phyloP scores from a whole-genome alignment of 2,329 filamentous ascomycete genomes.

The Lasiodiplodia theobromae region DNA sequence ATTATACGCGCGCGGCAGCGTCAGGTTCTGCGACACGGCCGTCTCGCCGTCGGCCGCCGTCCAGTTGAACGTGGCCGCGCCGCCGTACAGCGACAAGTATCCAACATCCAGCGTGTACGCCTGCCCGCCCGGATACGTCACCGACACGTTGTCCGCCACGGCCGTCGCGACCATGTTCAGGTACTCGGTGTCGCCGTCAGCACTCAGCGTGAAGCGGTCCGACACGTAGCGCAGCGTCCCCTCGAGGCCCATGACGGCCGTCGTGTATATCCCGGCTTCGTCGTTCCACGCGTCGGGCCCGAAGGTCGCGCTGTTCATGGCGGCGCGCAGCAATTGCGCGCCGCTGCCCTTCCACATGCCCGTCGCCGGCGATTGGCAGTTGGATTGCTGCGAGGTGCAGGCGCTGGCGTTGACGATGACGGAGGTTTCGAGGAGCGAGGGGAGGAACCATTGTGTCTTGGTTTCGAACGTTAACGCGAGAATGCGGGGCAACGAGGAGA shows the following conservation, averaged over 20 bases:
- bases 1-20: not conserved
- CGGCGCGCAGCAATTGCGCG: not conserved
- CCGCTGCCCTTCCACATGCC: constrained; percentile 13
- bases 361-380: not conserved
- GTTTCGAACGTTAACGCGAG: not conserved
- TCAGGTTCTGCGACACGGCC: not conserved
- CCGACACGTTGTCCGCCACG: constrained; percentile 16
- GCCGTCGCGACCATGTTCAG: not conserved
- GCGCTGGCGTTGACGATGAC: constrained; percentile 5
- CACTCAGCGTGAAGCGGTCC: constrained; percentile 2
- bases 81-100: constrained; percentile 2
- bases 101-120: constrained; percentile 17
- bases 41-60: not conserved
- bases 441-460: constrained; percentile 3
- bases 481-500: not conserved
- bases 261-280: not conserved
- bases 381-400: not conserved
- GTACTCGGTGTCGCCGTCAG: not conserved
- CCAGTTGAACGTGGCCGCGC: not conserved
- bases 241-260: constrained; percentile 5
- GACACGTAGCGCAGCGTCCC: not conserved
- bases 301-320: constrained; percentile 2
- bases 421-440: constrained; percentile 6
- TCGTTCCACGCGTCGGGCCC: not conserved
- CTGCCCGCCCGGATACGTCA: not conserved